Percentiles rank a stretch among this genome's conserved stretches.
Evolutionary conservation across 768 basidiomycete genomes (phyloP).

Genomic region (Sistotremastrum suecicum): DNA sequence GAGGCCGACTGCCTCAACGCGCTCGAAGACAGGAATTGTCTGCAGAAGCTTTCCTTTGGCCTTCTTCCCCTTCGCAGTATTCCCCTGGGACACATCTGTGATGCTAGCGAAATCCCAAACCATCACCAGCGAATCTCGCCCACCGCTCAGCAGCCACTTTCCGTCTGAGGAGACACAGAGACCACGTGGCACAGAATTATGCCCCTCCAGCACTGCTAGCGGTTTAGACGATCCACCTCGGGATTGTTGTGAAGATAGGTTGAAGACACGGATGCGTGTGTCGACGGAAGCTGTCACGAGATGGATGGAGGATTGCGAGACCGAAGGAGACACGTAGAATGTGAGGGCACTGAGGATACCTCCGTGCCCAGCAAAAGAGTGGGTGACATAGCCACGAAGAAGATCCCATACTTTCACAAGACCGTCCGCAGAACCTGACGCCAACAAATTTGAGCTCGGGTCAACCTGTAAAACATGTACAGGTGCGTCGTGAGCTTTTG

Average conservation of each 20-base stretch:
- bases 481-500: constrained; percentile 85
- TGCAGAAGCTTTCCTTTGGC: constrained; percentile 48
- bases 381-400: constrained; percentile 75
- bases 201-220: constrained; percentile 80
- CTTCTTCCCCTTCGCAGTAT: constrained; percentile 11
- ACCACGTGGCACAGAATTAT: constrained; percentile 87
- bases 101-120: constrained; percentile 70
- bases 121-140: constrained; percentile 83
- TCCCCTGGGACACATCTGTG: constrained; percentile 11
- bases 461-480: constrained; percentile 80
- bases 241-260: constrained; percentile 44
- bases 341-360: constrained; percentile 89
- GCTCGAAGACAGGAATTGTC: constrained; percentile 74
- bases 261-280: constrained; percentile 84
- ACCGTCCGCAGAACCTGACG: constrained; percentile 93
- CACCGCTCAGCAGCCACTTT: constrained; percentile 80
- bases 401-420: constrained; percentile 97
- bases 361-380: constrained; percentile 91
- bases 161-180: constrained; percentile 78
- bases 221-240: constrained; percentile 47
- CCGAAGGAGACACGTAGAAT: constrained; percentile 66
- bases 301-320: constrained; percentile 45
- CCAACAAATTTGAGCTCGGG: constrained; percentile 79
- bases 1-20: constrained; percentile 77
- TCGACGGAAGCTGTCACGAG: constrained; percentile 88